Percentiles rank a stretch among this genome's conserved stretches.
Conservation (phyloP, 2,329 filamentous ascomycete genomes). For the Aspergillus glaucus region DNA sequence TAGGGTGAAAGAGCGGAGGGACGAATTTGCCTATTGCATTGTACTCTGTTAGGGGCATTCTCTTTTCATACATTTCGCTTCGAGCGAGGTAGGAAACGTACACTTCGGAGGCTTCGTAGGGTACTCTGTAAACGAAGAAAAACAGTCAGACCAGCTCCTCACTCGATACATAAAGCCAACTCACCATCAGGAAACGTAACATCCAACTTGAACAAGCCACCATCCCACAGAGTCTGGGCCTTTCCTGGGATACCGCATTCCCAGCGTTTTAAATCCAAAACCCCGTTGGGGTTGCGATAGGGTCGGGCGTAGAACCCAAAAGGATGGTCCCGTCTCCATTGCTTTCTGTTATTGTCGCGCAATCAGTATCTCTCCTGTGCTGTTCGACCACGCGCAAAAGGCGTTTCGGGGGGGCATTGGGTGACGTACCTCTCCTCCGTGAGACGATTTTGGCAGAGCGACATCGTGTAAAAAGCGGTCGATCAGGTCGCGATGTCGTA, state of each 20-base stretch:
- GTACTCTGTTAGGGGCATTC: neutral
- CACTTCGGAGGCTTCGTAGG: conserved; percentile 98
- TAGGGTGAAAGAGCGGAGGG: conserved; percentile 93
- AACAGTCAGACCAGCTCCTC: conserved; percentile 10
- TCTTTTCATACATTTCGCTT: neutral
- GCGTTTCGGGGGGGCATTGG: neutral
- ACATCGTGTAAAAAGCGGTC: conserved; percentile 50
- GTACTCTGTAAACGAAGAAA: conserved; percentile 60
- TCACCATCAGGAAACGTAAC: conserved; percentile 89
- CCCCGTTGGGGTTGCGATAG: conserved; percentile 67
- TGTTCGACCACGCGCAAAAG: neutral
- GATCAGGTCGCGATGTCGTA: neutral
- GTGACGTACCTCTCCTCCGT: conserved; percentile 73
- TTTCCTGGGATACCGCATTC: conserved; percentile 95
- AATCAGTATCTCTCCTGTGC: conserved; percentile 2
- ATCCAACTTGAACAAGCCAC: conserved; percentile 91
- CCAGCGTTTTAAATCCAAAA: conserved; percentile 90
- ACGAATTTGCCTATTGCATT: conserved; percentile 74
- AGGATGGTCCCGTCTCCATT: conserved; percentile 94
- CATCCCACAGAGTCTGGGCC: conserved; percentile 95
- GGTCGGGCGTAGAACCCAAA: conserved; percentile 97
- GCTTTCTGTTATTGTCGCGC: conserved; percentile 58
- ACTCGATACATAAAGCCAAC: conserved; percentile 23
- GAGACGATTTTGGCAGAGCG: conserved; percentile 79
- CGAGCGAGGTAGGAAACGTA: conserved; percentile 43